phyloP scores from a whole-genome alignment of 305 asterid species.

The Ruellia speciosa region DNA sequence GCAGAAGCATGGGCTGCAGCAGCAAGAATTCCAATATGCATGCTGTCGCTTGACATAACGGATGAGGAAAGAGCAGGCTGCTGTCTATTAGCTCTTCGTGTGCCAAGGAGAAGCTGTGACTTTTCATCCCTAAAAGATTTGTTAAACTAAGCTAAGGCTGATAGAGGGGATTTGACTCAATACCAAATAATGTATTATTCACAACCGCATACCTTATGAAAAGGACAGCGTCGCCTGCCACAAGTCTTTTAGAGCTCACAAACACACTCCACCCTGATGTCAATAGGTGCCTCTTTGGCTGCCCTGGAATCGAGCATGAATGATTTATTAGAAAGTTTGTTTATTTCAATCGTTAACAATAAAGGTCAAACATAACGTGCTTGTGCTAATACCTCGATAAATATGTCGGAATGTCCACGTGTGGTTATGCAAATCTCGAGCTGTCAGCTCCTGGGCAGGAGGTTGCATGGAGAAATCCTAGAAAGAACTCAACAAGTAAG shows the following conservation, averaged over 20 bases:
- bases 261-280: constrained; percentile 97
- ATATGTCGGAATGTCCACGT: constrained; percentile 92
- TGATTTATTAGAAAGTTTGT: no score
- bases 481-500: constrained; percentile 21
- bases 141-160: constrained; percentile 1
- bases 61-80: constrained; percentile 89
- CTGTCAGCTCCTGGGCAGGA: constrained; percentile 84
- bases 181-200: background rate
- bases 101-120: constrained; percentile 78
- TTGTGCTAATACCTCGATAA: constrained; percentile 55
- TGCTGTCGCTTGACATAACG: constrained; percentile 92
- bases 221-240: constrained; percentile 90
- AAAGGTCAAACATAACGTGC: no score
- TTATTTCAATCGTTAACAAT: no score
- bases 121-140: constrained; percentile 66
- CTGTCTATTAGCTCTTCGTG: constrained; percentile 72
- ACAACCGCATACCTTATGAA: constrained; percentile 55
- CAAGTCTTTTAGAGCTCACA: constrained; percentile 79
- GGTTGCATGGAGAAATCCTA: constrained; percentile 98
- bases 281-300: constrained; percentile 83
- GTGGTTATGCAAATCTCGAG: constrained; percentile 90
- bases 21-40: constrained; percentile 95
- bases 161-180: constrained; percentile 14
- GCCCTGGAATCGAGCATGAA: constrained; percentile 45
- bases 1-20: no score